A percentile compares a stretch with the other conserved stretches of the same genome.
These are phyloP conservation scores for Beauveria sp. DNA, from an alignment of 2,329 filamentous ascomycete species.

Conservation along the genomic window DNA sequence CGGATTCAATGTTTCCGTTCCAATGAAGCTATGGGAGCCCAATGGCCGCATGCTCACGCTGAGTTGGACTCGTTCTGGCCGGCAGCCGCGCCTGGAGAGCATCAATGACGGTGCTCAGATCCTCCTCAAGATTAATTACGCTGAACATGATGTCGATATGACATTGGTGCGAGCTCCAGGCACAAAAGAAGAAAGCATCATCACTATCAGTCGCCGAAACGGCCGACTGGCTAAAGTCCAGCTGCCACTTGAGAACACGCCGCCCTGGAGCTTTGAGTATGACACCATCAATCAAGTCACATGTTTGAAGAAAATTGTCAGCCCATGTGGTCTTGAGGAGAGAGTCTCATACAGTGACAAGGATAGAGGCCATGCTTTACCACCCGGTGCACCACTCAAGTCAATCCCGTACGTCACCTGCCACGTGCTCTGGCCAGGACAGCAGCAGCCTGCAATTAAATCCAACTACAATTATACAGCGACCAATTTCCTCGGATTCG, in stretches of 20 bases:
- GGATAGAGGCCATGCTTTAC: neutral
- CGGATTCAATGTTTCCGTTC: too few relatives aligned
- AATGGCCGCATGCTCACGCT: too few relatives aligned
- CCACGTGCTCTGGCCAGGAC: neutral
- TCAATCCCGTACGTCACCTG: neutral
- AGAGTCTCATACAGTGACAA: too few relatives aligned
- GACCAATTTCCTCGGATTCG: neutral
- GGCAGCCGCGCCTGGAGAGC: too few relatives aligned
- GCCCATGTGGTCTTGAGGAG: neutral
- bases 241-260: neutral
- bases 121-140: neutral
- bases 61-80: too few relatives aligned
- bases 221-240: neutral
- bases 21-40: too few relatives aligned
- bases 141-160: too few relatives aligned
- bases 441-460: neutral
- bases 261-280: neutral
- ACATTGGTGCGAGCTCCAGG: neutral
- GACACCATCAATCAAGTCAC: neutral
- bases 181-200: neutral
- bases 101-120: neutral
- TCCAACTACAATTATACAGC: neutral
- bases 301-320: neutral
- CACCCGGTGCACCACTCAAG: neutral
- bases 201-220: neutral